Conservation (phyloP, 228 moss, liverwort and hornwort genomes). For the Sphagnum magellanicum region DNA sequence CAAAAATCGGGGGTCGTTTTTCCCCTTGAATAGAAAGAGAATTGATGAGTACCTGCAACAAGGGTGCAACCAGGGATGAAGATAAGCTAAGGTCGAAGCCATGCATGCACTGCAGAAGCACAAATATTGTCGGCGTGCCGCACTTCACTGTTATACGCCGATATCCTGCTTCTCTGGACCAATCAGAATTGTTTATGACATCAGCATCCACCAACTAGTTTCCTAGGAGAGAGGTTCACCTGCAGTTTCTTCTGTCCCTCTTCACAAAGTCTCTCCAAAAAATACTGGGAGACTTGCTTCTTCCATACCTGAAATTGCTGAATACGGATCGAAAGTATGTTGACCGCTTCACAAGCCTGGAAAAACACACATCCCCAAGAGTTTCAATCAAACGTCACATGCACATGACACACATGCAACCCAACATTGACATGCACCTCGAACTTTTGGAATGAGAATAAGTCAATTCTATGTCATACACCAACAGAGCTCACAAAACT, state of each 20-base stretch:
- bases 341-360: conserved; percentile 34
- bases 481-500: too few relatives aligned
- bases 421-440: neutral
- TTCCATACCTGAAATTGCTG: conserved; percentile 44
- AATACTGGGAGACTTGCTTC: neutral
- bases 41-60: conserved; percentile 37
- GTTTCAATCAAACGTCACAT: neutral
- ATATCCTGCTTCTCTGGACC: conserved; percentile 35
- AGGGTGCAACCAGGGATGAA: conserved; percentile 22
- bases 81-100: conserved; percentile 16
- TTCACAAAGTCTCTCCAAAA: neutral
- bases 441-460: neutral
- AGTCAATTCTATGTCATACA: neutral
- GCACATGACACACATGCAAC: neutral
- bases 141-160: conserved; percentile 35
- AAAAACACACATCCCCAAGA: conserved; percentile 4
- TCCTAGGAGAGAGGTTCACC: neutral
- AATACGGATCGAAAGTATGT: conserved; percentile 45
- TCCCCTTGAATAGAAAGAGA: neutral
- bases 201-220: neutral
- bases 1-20: neutral
- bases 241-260: too few relatives aligned
- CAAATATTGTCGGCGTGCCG: conserved; percentile 29
- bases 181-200: neutral
- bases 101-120: conserved; percentile 44